Evolutionary conservation across 148 eudicot genomes (phyloP).

Genomic region (Gaultheria prostrata): DNA sequence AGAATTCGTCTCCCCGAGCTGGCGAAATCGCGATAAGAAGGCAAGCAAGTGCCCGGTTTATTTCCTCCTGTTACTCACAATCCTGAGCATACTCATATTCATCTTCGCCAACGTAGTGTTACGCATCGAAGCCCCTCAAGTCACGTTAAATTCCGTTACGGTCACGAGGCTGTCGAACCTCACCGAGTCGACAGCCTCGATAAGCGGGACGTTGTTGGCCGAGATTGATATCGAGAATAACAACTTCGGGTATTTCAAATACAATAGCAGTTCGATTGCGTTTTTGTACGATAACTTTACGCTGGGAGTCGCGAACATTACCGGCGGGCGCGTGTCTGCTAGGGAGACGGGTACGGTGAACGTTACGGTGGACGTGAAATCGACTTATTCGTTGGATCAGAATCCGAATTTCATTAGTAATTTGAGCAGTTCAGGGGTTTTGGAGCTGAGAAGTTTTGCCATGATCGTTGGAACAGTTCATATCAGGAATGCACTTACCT

Average conservation of each 20-base stretch:
- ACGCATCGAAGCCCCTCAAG: neutral
- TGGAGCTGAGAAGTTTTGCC: constrained; percentile 28
- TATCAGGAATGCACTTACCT: constrained; percentile 21
- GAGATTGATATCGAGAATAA: constrained; percentile 27
- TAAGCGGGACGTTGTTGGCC: constrained; percentile 29
- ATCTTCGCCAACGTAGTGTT: neutral
- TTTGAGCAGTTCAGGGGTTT: constrained; percentile 22
- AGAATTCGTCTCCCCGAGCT: neutral
- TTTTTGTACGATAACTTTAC: constrained; percentile 5
- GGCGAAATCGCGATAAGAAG: neutral
- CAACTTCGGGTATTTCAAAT: constrained; percentile 22
- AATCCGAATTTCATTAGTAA: constrained; percentile 23
- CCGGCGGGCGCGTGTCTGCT: neutral
- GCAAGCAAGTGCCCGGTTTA: neutral
- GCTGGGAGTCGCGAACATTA: neutral
- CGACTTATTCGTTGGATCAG: neutral
- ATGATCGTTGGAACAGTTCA: constrained; percentile 29
- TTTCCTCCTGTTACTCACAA: neutral
- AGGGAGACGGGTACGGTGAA: neutral
- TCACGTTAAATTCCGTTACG: neutral
- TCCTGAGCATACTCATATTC: neutral
- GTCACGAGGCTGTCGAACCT: neutral
- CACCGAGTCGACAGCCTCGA: neutral
- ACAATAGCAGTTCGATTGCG: neutral
- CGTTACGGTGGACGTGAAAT: constrained; percentile 22